Conservation (phyloP, 1,284 basidiomycete genomes). For the Ceratobasidium sp. region DNA sequence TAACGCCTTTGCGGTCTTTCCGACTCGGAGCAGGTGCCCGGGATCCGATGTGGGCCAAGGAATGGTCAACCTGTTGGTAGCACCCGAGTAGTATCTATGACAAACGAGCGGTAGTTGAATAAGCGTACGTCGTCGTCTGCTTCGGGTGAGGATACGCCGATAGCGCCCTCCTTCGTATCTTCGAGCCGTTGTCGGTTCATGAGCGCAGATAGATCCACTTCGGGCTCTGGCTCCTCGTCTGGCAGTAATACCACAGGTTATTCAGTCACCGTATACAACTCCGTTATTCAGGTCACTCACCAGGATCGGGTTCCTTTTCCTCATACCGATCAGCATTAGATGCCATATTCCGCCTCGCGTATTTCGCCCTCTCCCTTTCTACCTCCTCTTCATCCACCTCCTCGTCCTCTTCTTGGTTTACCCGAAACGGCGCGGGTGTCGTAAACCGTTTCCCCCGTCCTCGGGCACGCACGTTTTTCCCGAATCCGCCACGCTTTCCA, state of each 20-base stretch:
- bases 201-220: constrained; percentile 75
- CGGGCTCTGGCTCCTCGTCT: constrained; percentile 68
- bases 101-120: not conserved
- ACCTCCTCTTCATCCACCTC: constrained; percentile 40
- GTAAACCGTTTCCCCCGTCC: constrained; percentile 38
- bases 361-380: constrained; percentile 55
- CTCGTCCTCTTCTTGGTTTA: constrained; percentile 28
- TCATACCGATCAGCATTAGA: constrained; percentile 76
- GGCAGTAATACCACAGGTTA: constrained; percentile 61
- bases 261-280: constrained; percentile 1
- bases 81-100: constrained; percentile 19
- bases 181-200: constrained; percentile 68
- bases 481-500: constrained; percentile 39
- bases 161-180: constrained; percentile 55
- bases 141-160: constrained; percentile 46
- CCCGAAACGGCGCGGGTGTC: constrained; percentile 39
- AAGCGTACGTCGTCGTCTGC: constrained; percentile 61
- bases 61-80: constrained; percentile 63
- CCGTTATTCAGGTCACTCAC: constrained; percentile 55
- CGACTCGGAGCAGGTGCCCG: constrained; percentile 46
- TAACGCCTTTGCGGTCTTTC: constrained; percentile 63
- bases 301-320: constrained; percentile 66
- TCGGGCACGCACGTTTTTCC: constrained; percentile 30
- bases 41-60: constrained; percentile 59
- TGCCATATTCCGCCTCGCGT: constrained; percentile 65